Evolutionary conservation across 805 yeast species (phyloP).

Genomic region (Wickerhamomyces tratensis): DNA sequence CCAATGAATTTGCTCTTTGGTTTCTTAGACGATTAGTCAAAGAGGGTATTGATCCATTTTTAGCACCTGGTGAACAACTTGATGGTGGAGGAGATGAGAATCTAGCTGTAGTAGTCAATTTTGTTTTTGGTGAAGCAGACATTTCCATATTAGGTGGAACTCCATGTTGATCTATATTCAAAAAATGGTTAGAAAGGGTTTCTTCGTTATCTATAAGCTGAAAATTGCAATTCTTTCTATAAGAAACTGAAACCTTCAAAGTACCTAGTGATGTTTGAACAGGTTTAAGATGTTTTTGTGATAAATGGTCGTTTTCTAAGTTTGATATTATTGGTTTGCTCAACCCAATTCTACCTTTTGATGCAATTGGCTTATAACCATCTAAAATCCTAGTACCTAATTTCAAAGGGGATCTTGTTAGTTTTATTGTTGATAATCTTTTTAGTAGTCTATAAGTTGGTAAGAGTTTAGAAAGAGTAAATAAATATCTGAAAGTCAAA

Average conservation of each 20-base stretch:
- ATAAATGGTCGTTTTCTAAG: constrained; percentile 36
- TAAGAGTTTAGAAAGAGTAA: constrained; percentile 53
- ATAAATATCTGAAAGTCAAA: constrained; percentile 63
- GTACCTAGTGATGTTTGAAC: constrained; percentile 71
- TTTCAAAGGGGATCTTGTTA: constrained; percentile 27
- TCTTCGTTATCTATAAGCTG: constrained; percentile 58
- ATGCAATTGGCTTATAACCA: constrained; percentile 69
- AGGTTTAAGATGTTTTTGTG: constrained; percentile 56
- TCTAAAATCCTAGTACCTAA: constrained; percentile 59
- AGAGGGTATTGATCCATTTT: constrained; percentile 35
- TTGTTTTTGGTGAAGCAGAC: neutral
- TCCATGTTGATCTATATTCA: constrained; percentile 29
- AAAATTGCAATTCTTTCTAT: constrained; percentile 64
- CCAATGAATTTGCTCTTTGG: constrained; percentile 27
- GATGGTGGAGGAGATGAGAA: constrained; percentile 21
- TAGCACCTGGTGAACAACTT: constrained; percentile 19
- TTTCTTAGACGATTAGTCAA: constrained; percentile 28
- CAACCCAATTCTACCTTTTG: constrained; percentile 80
- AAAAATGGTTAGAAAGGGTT: constrained; percentile 47
- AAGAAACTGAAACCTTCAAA: constrained; percentile 67
- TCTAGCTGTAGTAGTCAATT: neutral
- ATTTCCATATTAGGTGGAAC: neutral
- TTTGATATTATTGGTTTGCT: constrained; percentile 51
- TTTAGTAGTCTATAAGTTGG: constrained; percentile 61
- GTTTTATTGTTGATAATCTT: constrained; percentile 28